These are phyloP conservation scores for Poa annua DNA, from an alignment of 176 grass and related monocot species.

Conservation along the genomic window DNA sequence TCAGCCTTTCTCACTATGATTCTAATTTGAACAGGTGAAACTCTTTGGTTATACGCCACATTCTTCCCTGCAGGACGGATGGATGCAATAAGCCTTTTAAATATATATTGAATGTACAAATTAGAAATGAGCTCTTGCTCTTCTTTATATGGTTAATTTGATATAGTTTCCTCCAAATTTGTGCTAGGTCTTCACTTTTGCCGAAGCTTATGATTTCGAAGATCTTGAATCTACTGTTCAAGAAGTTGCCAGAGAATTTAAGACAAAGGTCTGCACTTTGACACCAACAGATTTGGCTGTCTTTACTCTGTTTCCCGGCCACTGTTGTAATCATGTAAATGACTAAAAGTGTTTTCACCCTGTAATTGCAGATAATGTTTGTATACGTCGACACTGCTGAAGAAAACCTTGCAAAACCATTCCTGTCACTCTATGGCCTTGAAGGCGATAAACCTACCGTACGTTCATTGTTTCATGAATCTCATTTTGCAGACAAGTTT, in stretches of 20 bases:
- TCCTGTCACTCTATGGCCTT: conserved; percentile 79
- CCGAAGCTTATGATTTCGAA: conserved; percentile 81
- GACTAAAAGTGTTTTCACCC: conserved; percentile 26
- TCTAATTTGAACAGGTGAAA: conserved; percentile 7
- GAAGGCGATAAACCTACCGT: conserved; percentile 81
- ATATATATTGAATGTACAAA: not conserved
- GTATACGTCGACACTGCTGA: conserved; percentile 86
- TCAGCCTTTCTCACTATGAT: conserved; percentile 25
- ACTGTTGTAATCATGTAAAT: conserved; percentile 12
- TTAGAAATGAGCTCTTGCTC: not conserved
- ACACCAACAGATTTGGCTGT: conserved; percentile 9
- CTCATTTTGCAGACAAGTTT: conserved; percentile 18
- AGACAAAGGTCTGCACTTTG: conserved; percentile 71
- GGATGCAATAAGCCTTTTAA: conserved; percentile 10
- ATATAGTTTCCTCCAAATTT: conserved; percentile 43
- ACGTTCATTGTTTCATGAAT: conserved; percentile 34
- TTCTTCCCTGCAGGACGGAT: not conserved
- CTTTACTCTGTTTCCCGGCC: conserved; percentile 8
- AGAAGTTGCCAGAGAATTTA: conserved; percentile 76
- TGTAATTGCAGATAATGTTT: conserved; percentile 83
- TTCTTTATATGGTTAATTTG: conserved; percentile 35
- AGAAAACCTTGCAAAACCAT: conserved; percentile 97
- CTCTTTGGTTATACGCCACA: not conserved
- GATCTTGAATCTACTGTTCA: conserved; percentile 63
- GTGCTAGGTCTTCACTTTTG: conserved; percentile 80